Evolutionary conservation across 352 stramenopile genomes (phyloP).

Genomic region (Pythium monospermum): DNA sequence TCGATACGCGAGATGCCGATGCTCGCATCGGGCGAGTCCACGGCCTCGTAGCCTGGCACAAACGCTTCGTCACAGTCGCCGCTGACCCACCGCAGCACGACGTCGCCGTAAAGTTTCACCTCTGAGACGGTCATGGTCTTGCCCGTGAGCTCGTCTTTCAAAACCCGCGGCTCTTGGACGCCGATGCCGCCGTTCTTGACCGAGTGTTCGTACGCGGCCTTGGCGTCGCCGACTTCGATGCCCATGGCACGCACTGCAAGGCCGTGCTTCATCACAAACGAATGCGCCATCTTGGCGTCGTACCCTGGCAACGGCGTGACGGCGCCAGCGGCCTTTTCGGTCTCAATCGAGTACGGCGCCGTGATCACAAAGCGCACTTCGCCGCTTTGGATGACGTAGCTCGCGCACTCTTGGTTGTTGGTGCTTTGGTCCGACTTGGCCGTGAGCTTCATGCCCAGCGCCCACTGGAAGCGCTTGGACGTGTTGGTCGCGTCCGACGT

Average conservation of each 20-base stretch:
- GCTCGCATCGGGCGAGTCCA: constrained; percentile 41
- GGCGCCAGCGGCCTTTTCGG: constrained; percentile 46
- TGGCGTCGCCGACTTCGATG: constrained; percentile 75
- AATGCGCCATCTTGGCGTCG: constrained; percentile 53
- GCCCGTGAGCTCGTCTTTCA: constrained; percentile 56
- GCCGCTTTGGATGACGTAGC: constrained; percentile 80
- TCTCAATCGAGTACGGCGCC: constrained; percentile 77
- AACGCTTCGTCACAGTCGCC: constrained; percentile 71
- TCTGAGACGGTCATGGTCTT: constrained; percentile 63
- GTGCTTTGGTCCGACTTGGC: constrained; percentile 86
- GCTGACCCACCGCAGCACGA: constrained; percentile 85
- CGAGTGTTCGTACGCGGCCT: constrained; percentile 70
- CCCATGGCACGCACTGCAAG: constrained; percentile 74
- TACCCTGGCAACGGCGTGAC: constrained; percentile 60
- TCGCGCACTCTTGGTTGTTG: constrained; percentile 81
- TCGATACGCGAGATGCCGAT: constrained; percentile 86
- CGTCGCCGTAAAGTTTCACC: constrained; percentile 85
- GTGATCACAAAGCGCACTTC: constrained; percentile 86
- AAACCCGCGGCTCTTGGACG: constrained; percentile 47
- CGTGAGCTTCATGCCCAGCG: constrained; percentile 76
- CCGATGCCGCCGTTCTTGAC: constrained; percentile 63
- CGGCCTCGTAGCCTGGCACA: constrained; percentile 68
- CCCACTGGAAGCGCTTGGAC: constrained; percentile 76
- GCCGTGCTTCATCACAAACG: constrained; percentile 83
- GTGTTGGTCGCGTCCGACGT: constrained; percentile 72